A percentile compares a stretch with the other conserved stretches of the same genome.
phyloP scores from a whole-genome alignment of 2,329 filamentous ascomycete species.

The Colletotrichum sp. region DNA sequence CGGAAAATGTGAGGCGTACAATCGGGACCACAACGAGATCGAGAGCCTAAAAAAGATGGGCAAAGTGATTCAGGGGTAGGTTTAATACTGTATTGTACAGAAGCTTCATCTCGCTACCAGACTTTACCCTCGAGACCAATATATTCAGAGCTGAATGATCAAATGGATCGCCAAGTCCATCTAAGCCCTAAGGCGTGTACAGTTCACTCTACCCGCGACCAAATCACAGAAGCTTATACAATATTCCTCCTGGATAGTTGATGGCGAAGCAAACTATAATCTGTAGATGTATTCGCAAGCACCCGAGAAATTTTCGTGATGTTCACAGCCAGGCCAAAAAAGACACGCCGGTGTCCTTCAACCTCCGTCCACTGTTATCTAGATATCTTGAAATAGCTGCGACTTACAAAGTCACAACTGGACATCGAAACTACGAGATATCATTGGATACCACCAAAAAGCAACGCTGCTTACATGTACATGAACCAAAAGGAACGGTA shows the following conservation, averaged over 20 bases:
- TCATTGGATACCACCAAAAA: background rate
- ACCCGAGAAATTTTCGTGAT: background rate
- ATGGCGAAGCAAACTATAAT: background rate
- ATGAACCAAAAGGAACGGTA: background rate
- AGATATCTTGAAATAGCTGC: conserved; percentile 8
- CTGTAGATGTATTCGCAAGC: background rate
- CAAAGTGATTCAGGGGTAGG: background rate
- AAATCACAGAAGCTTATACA: background rate
- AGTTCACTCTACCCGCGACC: background rate
- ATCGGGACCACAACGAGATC: background rate
- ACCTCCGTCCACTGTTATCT: background rate
- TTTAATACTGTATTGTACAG: background rate
- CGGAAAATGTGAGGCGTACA: background rate
- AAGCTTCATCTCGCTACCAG: background rate
- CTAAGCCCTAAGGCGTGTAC: too few species aligned
- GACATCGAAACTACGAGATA: background rate
- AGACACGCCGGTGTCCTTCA: too few species aligned
- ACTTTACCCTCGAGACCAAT: background rate
- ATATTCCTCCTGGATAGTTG: background rate
- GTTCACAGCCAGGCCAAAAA: background rate
- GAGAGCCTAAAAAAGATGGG: background rate
- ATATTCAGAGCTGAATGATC: background rate
- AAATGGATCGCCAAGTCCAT: background rate
- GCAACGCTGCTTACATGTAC: background rate
- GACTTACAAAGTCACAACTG: background rate